Evolutionary conservation across 306 rosid genomes (phyloP).

Genomic region (Pyrus communis): DNA sequence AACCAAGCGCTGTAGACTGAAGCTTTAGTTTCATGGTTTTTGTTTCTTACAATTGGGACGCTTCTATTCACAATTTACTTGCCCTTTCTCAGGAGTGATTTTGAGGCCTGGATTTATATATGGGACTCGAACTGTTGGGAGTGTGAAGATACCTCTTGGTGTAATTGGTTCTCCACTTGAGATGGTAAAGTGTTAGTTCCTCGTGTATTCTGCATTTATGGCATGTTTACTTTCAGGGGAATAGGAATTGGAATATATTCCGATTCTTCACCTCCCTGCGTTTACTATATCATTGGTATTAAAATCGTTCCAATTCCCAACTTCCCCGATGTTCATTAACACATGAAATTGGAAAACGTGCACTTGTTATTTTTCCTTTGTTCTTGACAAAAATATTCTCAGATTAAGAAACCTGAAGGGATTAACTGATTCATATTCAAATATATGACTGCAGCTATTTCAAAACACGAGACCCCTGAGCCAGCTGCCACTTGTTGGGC

Average conservation of each 20-base stretch:
- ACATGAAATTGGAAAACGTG: no score
- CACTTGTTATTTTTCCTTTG: not conserved
- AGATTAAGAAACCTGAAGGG: not conserved
- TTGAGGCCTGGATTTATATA: constrained; percentile 93
- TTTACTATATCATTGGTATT: no score
- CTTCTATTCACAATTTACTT: not conserved
- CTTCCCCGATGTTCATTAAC: no score
- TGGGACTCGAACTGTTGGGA: constrained; percentile 85
- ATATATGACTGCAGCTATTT: constrained; percentile 45
- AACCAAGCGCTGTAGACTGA: not conserved
- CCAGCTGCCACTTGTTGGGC: constrained; percentile 81
- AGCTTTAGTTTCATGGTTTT: not conserved
- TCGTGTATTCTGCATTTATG: not conserved
- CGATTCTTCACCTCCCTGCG: not conserved
- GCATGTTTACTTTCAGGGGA: not conserved
- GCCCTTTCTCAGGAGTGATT: constrained; percentile 66
- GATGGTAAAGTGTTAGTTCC: constrained; percentile 46
- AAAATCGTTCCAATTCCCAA: no score
- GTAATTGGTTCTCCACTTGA: constrained; percentile 82
- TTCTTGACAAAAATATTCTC: not conserved
- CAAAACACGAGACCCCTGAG: constrained; percentile 53
- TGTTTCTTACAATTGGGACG: not conserved
- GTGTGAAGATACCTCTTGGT: constrained; percentile 75
- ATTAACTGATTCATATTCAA: constrained; percentile 12
- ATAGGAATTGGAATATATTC: not conserved